Evolutionary conservation across 768 basidiomycete species (phyloP).

Genomic region (Lactarius sanguifluus): DNA sequence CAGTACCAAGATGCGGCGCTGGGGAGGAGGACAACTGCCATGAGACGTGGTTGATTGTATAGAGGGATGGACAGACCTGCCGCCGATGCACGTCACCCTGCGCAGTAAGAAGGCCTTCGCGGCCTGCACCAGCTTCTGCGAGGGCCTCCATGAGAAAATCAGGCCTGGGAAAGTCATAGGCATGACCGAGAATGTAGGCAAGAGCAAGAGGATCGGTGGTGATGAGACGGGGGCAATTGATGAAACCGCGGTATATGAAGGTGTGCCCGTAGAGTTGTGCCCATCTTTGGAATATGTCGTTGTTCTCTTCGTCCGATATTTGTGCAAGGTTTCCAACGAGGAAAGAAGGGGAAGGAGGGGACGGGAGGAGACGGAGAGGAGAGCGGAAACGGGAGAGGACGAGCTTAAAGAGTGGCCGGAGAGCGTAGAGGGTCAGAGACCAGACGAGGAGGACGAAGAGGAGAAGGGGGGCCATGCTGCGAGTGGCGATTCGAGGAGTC

Average conservation of each 20-base stretch:
- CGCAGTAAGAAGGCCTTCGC: constrained; percentile 49
- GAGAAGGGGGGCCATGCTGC: constrained; percentile 12
- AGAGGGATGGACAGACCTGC: constrained; percentile 41
- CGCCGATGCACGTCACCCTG: constrained; percentile 57
- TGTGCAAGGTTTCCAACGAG: constrained; percentile 54
- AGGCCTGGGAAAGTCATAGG: constrained; percentile 63
- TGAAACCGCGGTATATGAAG: constrained; percentile 54
- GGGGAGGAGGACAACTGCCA: constrained; percentile 10
- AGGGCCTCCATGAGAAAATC: constrained; percentile 53
- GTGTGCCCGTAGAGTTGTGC: constrained; percentile 46
- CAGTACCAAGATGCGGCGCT: constrained; percentile 54
- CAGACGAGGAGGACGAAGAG: constrained; percentile 20
- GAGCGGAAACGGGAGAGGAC: constrained; percentile 48
- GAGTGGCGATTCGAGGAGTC: neutral
- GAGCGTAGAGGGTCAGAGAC: constrained; percentile 32
- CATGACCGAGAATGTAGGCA: constrained; percentile 54
- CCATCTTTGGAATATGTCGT: constrained; percentile 48
- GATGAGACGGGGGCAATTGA: constrained; percentile 53
- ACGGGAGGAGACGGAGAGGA: constrained; percentile 47
- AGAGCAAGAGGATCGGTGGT: constrained; percentile 60
- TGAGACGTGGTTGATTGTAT: neutral
- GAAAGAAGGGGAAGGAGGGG: constrained; percentile 48
- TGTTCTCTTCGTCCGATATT: constrained; percentile 62
- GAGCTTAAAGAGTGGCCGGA: constrained; percentile 42
- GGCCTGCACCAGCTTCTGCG: constrained; percentile 51